Conservation (phyloP, 495 filamentous ascomycete species). For the Xylaria nigripes region DNA sequence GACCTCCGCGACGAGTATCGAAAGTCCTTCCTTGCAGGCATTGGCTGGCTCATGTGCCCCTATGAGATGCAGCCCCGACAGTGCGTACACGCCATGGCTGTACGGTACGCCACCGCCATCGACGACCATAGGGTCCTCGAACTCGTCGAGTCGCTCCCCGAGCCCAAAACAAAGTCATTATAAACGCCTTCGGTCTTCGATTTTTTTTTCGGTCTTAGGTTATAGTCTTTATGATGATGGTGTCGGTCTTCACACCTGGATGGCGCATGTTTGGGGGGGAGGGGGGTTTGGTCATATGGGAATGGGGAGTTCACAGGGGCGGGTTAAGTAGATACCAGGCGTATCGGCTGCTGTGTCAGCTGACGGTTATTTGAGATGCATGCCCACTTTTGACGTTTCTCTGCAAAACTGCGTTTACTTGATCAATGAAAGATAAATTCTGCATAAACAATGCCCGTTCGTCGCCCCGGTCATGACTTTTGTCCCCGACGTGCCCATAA, state of each 20-base stretch:
- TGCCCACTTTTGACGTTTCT: neutral
- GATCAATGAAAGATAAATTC: too few species aligned
- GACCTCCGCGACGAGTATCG: conserved; percentile 28
- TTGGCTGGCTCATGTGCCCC: conserved; percentile 28
- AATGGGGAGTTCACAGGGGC: neutral
- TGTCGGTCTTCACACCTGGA: neutral
- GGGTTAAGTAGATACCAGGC: conserved; percentile 4
- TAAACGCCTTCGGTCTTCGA: neutral
- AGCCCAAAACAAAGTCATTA: neutral
- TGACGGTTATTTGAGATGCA: neutral
- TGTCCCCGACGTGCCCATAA: too few species aligned
- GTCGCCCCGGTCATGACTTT: too few species aligned
- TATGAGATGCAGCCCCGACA: conserved; percentile 26
- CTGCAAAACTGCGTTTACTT: too few species aligned
- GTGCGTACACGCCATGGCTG: conserved; percentile 24
- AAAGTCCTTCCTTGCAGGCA: conserved; percentile 25
- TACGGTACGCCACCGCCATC: conserved; percentile 26
- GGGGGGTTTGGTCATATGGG: neutral
- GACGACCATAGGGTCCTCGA: conserved; percentile 29
- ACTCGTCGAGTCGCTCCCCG: conserved; percentile 20
- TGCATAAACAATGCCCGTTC: too few species aligned
- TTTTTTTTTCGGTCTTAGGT: neutral
- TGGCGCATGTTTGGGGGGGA: neutral
- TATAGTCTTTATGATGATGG: neutral
- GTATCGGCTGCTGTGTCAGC: neutral